Evolutionary conservation across 1,284 basidiomycete genomes (phyloP).

Genomic region (Phellopilus nigrolimitatus): DNA sequence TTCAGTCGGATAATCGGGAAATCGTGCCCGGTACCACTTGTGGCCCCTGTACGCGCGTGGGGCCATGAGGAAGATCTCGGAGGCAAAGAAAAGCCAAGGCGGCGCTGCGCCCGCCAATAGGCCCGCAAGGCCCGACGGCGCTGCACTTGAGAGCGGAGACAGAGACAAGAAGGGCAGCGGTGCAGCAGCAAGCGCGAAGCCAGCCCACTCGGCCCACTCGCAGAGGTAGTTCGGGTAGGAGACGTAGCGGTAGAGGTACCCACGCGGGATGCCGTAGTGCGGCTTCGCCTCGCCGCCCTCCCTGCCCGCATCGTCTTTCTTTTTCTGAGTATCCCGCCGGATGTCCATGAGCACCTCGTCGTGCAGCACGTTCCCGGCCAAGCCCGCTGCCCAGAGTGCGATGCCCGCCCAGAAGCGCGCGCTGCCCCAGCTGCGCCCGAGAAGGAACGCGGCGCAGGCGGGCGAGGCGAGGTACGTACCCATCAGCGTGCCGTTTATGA

Average conservation of each 20-base stretch:
- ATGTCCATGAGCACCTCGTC: slow-evolving; percentile 84
- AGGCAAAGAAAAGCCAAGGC: slow-evolving; percentile 71
- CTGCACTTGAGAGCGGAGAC: too few relatives aligned
- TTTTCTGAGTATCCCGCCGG: slow-evolving; percentile 39
- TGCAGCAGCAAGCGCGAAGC: slow-evolving; percentile 67
- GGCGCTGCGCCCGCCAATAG: slow-evolving; percentile 39
- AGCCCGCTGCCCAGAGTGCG: slow-evolving; percentile 62
- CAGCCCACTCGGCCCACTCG: slow-evolving; percentile 87
- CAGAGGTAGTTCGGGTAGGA: slow-evolving; percentile 94
- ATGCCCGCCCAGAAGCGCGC: slow-evolving; percentile 61
- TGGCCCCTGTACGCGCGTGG: slow-evolving; percentile 79
- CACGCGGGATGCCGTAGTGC: slow-evolving; percentile 80
- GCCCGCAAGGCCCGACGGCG: neutral
- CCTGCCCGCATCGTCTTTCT: slow-evolving; percentile 23
- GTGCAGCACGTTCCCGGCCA: slow-evolving; percentile 79
- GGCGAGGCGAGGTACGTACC: slow-evolving; percentile 65
- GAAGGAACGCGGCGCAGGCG: slow-evolving; percentile 34
- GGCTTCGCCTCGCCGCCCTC: slow-evolving; percentile 21
- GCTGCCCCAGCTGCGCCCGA: slow-evolving; percentile 29
- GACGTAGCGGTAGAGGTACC: slow-evolving; percentile 72
- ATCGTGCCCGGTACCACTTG: slow-evolving; percentile 72
- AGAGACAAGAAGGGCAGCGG: slow-evolving; percentile 34
- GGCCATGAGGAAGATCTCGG: slow-evolving; percentile 71
- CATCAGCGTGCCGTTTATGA: slow-evolving; percentile 67
- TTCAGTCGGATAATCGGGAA: slow-evolving; percentile 63